Evolutionary conservation across 257 asterid species (phyloP).

Genomic region (Solanum piurae): DNA sequence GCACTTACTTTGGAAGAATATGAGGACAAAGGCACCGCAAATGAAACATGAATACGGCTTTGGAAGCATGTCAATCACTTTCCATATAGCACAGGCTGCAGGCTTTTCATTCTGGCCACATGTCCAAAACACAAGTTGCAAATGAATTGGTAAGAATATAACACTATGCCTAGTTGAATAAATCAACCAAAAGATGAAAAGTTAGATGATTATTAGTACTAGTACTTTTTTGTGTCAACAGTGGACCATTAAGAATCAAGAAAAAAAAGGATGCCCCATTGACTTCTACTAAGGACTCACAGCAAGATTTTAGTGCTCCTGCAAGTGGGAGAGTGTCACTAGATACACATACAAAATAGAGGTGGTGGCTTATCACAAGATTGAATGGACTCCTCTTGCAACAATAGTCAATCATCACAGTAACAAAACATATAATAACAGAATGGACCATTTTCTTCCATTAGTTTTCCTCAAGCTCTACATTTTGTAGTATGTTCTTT

Average conservation of each 20-base stretch:
- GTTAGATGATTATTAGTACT: not conserved
- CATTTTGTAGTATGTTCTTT: not conserved
- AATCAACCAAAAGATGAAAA: not conserved
- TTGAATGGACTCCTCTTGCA: constrained; percentile 2
- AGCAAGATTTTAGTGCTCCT: constrained; percentile 8
- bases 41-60: not conserved
- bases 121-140: not conserved
- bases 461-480: not conserved
- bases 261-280: not conserved
- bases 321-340: constrained; percentile 9
- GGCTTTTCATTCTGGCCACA: not conserved
- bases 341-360: not conserved
- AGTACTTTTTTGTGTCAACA: not conserved
- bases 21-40: not conserved
- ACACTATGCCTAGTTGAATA: not conserved
- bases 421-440: not conserved
- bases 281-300: not conserved
- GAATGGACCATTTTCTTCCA: not conserved
- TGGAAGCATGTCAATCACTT: not conserved
- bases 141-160: not conserved
- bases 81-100: not conserved
- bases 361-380: constrained; percentile 1
- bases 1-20: not conserved
- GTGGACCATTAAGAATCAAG: not conserved
- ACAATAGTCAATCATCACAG: not conserved